These are phyloP conservation scores for Parsonsia alboflavescens DNA, from an alignment of 257 asterid genomes.

Conservation along the genomic window DNA sequence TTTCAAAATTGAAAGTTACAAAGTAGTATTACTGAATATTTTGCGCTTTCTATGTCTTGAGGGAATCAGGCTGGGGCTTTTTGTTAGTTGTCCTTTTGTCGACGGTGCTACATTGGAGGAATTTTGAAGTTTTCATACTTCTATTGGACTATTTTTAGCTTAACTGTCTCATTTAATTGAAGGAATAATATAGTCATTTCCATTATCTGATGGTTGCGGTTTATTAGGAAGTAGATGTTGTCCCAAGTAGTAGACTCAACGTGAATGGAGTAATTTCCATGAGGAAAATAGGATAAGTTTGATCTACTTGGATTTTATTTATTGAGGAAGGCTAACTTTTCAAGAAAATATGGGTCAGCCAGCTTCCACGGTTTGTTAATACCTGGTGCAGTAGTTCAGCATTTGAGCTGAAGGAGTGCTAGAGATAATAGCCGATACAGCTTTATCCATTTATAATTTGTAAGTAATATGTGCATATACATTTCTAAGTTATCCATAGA, in stretches of 20 bases:
- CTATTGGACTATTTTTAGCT: neutral
- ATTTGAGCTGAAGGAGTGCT: neutral
- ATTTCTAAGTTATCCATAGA: neutral
- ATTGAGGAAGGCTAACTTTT: neutral
- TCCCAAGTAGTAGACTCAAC: neutral
- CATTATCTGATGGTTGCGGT: neutral
- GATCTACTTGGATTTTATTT: neutral
- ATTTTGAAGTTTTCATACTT: neutral
- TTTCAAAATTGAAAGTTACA: neutral
- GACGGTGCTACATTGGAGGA: neutral
- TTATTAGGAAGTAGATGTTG: too few relatives aligned
- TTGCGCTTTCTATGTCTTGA: too few relatives aligned
- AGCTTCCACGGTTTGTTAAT: neutral
- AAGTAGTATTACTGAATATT: neutral
- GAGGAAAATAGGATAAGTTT: too few relatives aligned
- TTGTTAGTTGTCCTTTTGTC: neutral
- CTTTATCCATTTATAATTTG: neutral
- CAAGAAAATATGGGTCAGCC: neutral
- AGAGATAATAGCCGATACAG: neutral
- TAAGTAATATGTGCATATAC: neutral
- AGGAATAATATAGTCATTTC: neutral
- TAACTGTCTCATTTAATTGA: neutral
- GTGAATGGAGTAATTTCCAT: neutral
- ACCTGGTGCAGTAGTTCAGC: neutral
- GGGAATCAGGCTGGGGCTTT: neutral